These are phyloP conservation scores for Podaxis carcinomalis DNA, from an alignment of 768 basidiomycete species.

Conservation along the genomic window DNA sequence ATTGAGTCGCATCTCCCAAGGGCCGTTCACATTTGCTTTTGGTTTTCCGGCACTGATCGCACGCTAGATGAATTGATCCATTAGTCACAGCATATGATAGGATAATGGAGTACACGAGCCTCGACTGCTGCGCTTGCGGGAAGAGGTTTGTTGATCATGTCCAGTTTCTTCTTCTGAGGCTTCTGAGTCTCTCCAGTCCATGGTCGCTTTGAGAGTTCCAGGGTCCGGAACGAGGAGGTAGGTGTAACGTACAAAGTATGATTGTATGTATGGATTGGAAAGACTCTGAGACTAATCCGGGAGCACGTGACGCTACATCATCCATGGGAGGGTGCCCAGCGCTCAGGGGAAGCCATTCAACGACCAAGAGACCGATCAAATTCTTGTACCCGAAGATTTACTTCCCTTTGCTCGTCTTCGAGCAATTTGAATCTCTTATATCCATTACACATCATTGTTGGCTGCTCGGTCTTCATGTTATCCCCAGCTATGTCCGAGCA, in stretches of 20 bases:
- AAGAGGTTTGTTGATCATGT: slow-evolving; percentile 34
- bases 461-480: too few species aligned
- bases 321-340: not conserved
- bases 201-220: slow-evolving; percentile 20
- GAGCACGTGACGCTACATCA: slow-evolving; percentile 27
- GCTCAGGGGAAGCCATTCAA: not conserved
- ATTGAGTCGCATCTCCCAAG: slow-evolving; percentile 40
- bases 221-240: slow-evolving; percentile 18
- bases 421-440: too few species aligned
- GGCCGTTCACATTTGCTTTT: slow-evolving; percentile 81
- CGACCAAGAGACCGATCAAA: not conserved
- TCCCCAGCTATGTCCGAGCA: not conserved
- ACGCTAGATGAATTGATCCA: slow-evolving; percentile 43
- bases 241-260: slow-evolving; percentile 18
- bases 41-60: slow-evolving; percentile 84
- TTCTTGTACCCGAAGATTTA: slow-evolving; percentile 7
- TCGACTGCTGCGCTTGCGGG: slow-evolving; percentile 61
- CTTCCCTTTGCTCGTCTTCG: not conserved
- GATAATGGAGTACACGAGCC: slow-evolving; percentile 29
- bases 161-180: slow-evolving; percentile 52
- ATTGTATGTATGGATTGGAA: slow-evolving; percentile 4
- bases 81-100: slow-evolving; percentile 7
- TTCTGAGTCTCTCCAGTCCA: slow-evolving; percentile 61
- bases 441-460: too few species aligned
- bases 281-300: slow-evolving; percentile 18